These are phyloP conservation scores for Yarrowia sp. DNA, from an alignment of 805 yeast species.

Conservation along the genomic window DNA sequence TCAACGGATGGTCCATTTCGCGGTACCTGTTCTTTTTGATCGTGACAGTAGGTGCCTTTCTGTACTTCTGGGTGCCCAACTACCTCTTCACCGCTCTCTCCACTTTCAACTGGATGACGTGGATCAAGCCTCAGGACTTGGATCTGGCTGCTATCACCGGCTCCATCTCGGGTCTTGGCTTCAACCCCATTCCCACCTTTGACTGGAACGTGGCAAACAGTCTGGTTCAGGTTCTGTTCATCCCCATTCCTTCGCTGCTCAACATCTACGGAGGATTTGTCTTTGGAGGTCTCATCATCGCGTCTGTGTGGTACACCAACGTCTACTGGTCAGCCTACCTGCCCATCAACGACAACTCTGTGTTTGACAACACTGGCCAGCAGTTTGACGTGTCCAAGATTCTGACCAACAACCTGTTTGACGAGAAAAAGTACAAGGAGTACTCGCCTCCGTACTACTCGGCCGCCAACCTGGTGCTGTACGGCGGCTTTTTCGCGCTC, in stretches of 20 bases:
- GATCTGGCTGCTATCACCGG: slow-evolving; percentile 70
- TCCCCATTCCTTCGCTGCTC: slow-evolving; percentile 41
- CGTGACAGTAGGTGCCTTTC: slow-evolving; percentile 54
- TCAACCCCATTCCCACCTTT: slow-evolving; percentile 54
- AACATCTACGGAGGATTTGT: slow-evolving; percentile 39
- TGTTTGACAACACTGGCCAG: slow-evolving; percentile 61
- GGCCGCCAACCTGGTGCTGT: slow-evolving; percentile 56
- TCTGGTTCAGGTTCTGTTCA: slow-evolving; percentile 40
- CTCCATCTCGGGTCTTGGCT: slow-evolving; percentile 51
- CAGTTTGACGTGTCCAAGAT: slow-evolving; percentile 58
- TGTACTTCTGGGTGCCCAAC: slow-evolving; percentile 73
- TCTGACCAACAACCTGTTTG: slow-evolving; percentile 50
- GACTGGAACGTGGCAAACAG: slow-evolving; percentile 51
- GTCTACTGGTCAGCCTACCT: slow-evolving; percentile 64
- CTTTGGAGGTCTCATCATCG: slow-evolving; percentile 49
- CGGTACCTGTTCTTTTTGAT: slow-evolving; percentile 59
- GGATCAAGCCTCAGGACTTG: slow-evolving; percentile 63
- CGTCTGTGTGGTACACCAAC: slow-evolving; percentile 61
- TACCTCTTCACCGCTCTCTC: slow-evolving; percentile 67
- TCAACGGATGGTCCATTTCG: slow-evolving; percentile 67
- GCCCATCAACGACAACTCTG: slow-evolving; percentile 61
- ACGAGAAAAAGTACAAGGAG: slow-evolving; percentile 56
- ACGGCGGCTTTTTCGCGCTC: slow-evolving; percentile 63
- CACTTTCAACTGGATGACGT: slow-evolving; percentile 67
- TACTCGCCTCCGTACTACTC: slow-evolving; percentile 72